Evolutionary conservation across 2,329 filamentous ascomycete species (phyloP), one percentile per base, ranked within the genome.

Genomic region (Calonectria ilicicola): DNA sequence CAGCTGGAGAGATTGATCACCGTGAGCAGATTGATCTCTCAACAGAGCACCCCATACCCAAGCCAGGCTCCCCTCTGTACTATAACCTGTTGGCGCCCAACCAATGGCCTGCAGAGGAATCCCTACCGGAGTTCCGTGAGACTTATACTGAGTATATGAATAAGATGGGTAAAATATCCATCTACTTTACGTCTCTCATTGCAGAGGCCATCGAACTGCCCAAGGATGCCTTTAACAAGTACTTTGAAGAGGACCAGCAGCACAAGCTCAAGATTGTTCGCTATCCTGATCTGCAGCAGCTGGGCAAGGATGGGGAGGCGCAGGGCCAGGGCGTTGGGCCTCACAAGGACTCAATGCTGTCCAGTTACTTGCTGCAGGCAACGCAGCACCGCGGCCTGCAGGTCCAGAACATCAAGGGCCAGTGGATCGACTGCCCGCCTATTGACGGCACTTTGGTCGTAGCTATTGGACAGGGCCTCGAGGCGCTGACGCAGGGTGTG

Each of bases 191-290:
- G 1, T 91, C 90, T 14, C 89, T 97, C 35, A 94, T 97, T 77
- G 95, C 95, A 74, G 94, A 97, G 85, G 93, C 94, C n/a, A 93
- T 98, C 74, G 90, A 90, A 12, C 87, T 98, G 7, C 91, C 93
- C 0, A 74, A 87, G 0, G 84, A 89, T 64, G 94, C 95, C 0
- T 97, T 98, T 83, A 86, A 91, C 80, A 91, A 90, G 78, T 97
- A 96, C 87, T 96, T 96, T 84, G 94, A 96, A 81, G 78, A 88
- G 86, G 83, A 89, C 77, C 87, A 90, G 86, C 95, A 97, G 85
- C 94, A 97, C 86, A 97, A 97, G 86, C 89, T 97, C 79, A 98
- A 98, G 86, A 93, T 98, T 72, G 93, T 97, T 72, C 95, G 94
- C 85, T 97, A 97, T 81, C 95, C 95, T 0, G 95, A 97, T 81